Percentiles rank a stretch among this genome's conserved stretches.
Conservation (phyloP, 306 rosid genomes). For the Chamaecrista fasciculata region DNA sequence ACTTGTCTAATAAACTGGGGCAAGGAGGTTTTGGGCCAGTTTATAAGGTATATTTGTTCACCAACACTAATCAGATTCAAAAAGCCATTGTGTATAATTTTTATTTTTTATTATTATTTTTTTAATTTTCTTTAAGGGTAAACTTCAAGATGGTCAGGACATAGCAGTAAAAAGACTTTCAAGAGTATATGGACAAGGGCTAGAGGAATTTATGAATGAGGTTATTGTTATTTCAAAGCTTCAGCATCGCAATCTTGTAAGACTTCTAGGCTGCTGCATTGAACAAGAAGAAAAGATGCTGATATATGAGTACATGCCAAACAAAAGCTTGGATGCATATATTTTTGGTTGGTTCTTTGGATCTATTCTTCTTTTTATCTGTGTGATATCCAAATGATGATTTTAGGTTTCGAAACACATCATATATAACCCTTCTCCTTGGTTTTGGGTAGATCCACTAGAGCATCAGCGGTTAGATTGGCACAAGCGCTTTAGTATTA, state of each 20-base stretch:
- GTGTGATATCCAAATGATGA: too few species aligned
- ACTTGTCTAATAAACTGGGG: too few species aligned
- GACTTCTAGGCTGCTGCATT: slow-evolving; percentile 23
- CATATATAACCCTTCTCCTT: too few species aligned
- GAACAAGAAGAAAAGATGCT: slow-evolving; percentile 28
- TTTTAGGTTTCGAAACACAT: too few species aligned
- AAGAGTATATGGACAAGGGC: slow-evolving; percentile 8
- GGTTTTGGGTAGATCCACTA: background rate
- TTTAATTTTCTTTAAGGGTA: background rate
- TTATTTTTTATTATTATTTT: too few species aligned
- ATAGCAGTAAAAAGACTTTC: slow-evolving; percentile 26
- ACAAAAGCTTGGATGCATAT: slow-evolving; percentile 26
- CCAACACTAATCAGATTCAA: too few species aligned
- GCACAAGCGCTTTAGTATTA: background rate
- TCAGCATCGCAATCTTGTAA: slow-evolving; percentile 29
- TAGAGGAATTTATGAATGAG: slow-evolving; percentile 28
- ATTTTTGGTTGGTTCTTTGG: slow-evolving; percentile 19
- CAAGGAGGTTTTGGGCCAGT: too few species aligned
- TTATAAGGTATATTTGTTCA: too few species aligned
- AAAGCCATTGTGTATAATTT: too few species aligned
- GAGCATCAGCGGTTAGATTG: background rate
- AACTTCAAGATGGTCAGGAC: background rate
- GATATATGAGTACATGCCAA: slow-evolving; percentile 30
- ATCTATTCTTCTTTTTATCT: too few species aligned
- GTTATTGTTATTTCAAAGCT: slow-evolving; percentile 27